These are phyloP conservation scores for slime mould (Dictyostelium discoideum) DNA, from an alignment of 78 protist species.

Conservation along the genomic window DNA sequence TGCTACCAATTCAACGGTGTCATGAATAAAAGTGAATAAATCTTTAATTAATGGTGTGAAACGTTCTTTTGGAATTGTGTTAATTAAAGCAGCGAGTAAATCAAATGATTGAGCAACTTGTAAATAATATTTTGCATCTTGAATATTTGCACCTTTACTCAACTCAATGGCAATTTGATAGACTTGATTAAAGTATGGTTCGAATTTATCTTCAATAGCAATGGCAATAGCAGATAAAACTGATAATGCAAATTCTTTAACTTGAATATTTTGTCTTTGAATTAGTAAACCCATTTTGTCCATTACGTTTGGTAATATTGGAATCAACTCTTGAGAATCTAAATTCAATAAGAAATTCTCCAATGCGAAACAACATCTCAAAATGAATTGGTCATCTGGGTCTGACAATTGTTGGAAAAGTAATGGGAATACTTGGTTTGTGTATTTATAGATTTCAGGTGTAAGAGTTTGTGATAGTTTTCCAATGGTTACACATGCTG, in stretches of 20 bases:
- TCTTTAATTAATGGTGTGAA: background rate
- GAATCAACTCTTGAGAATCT: conserved; percentile 18
- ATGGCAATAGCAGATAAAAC: conserved; percentile 38
- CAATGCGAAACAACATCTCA: conserved; percentile 63
- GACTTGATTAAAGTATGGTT: conserved; percentile 51
- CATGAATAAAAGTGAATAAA: background rate
- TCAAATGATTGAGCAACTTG: conserved; percentile 31
- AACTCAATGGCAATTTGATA: background rate
- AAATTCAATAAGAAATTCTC: conserved; percentile 40
- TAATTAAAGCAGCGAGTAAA: conserved; percentile 22
- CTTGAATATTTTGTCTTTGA: conserved; percentile 28
- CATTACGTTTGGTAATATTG: conserved; percentile 25
- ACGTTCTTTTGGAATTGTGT: conserved; percentile 53
- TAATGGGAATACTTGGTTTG: conserved; percentile 54
- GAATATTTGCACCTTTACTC: background rate
- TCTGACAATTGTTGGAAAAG: conserved; percentile 38
- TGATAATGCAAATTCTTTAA: conserved; percentile 52
- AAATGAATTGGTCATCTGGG: conserved; percentile 55
- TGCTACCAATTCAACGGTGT: background rate
- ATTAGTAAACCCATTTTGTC: conserved; percentile 17
- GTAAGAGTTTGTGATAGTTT: conserved; percentile 47
- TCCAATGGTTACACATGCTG: conserved; percentile 42
- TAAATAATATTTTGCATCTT: background rate
- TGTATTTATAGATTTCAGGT: conserved; percentile 56
- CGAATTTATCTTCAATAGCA: conserved; percentile 29